Evolutionary conservation across 1,284 basidiomycete species (phyloP), one percentile per base, ranked within the genome.

Genomic region (Waitea zeae): DNA sequence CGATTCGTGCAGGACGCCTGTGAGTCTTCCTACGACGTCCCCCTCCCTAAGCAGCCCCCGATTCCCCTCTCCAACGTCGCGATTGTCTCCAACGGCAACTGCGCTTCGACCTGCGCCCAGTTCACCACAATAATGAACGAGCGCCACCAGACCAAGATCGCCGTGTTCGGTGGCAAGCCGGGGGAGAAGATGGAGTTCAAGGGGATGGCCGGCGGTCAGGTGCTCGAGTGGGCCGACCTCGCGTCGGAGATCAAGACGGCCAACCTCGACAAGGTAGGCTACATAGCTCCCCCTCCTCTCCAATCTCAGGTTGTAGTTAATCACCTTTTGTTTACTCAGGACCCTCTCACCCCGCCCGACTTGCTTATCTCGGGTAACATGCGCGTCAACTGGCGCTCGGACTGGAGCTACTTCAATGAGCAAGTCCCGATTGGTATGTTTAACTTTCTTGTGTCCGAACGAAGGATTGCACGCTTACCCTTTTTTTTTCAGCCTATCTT

Each of bases 131-230:
- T 71, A 38, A 73, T 76, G 70, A 60, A 62, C 37, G 73, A 76
- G 48, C 51, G 56, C 11, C 67, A 72, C 42, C 48, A 57, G 9
- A 70, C 66, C 9, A 69, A 59, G 46, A 64, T 68, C 20, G 70
- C 62, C 5, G 51, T 70, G 13, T 76, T 76, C 41, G 73, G 73
- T 5, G 71, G 70, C 17, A 70, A 64, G 48, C 67, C 68, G 4
- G 60, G 61, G 5, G 54, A 62, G 42, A 40, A 47, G 13, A 55
- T 73, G 33, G 51, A 75, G 42, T 74, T 60, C 49, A 75, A 75
- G 49, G 72, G 67, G 13, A 72, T 75, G 70, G 68, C 70, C 1
- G 71, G 71, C 2, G 72, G 71, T 43, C 70, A 74, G 43, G 72
- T 76, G 0, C 44, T 76, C 9, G 70, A 75, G 41, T 78, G 70